Percentiles rank a stretch among this genome's conserved stretches.
Evolutionary conservation across 2,329 filamentous ascomycete species (phyloP).

Genomic region (Keithomyces neogunnii): DNA sequence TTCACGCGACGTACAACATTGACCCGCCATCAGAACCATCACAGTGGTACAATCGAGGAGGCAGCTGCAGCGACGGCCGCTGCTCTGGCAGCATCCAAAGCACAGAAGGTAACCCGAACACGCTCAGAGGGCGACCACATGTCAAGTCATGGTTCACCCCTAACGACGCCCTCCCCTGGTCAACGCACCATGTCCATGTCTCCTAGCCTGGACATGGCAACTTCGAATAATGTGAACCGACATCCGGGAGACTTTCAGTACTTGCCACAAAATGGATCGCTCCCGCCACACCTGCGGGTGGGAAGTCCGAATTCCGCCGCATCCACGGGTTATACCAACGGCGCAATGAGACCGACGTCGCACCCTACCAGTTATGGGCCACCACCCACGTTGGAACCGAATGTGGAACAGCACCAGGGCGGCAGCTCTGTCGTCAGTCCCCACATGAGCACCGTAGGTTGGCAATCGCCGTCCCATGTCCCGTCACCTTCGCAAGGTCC

Average conservation of each 20-base stretch:
- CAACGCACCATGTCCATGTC: slow-evolving; percentile 74
- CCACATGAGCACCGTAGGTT: slow-evolving; percentile 72
- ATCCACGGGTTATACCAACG: slow-evolving; percentile 41
- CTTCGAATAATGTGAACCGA: slow-evolving; percentile 59
- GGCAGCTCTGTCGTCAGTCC: slow-evolving; percentile 75
- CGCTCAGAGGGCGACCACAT: slow-evolving; percentile 64
- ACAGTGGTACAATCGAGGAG: slow-evolving; percentile 91
- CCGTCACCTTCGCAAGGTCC: slow-evolving; percentile 61
- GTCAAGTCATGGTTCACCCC: slow-evolving; percentile 63
- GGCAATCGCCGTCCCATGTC: slow-evolving; percentile 77
- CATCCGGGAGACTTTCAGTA: slow-evolving; percentile 60
- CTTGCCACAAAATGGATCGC: slow-evolving; percentile 61
- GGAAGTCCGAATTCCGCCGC: slow-evolving; percentile 63
- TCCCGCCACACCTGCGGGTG: slow-evolving; percentile 76
- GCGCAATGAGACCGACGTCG: slow-evolving; percentile 62
- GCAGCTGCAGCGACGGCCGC: slow-evolving; percentile 83
- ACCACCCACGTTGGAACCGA: slow-evolving; percentile 77
- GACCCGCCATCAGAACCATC: slow-evolving; percentile 91
- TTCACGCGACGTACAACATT: slow-evolving; percentile 93
- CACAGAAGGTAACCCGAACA: slow-evolving; percentile 32
- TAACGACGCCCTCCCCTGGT: slow-evolving; percentile 76
- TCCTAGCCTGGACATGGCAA: slow-evolving; percentile 65
- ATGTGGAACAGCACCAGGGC: slow-evolving; percentile 65
- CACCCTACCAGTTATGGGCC: slow-evolving; percentile 79
- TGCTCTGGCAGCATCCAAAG: slow-evolving; percentile 56